phyloP scores from a whole-genome alignment of 192 early-diverging fungal genomes.

The Backusella westeae region DNA sequence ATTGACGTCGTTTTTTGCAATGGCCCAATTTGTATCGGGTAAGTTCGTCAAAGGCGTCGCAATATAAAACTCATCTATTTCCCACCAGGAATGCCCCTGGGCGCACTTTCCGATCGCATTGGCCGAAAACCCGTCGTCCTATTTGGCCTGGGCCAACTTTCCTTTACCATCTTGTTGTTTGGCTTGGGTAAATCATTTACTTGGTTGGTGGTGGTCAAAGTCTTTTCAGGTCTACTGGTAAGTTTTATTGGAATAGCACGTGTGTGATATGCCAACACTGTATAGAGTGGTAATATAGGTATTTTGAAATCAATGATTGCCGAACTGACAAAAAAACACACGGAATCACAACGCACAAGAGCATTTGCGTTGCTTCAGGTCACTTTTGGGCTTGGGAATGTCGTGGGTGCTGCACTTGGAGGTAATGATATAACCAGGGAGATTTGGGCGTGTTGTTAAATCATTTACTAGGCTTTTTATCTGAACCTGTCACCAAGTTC shows the following conservation, averaged over 20 bases:
- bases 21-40: constrained; percentile 52
- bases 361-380: constrained; percentile 69
- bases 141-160: constrained; percentile 66
- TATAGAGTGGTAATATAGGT: constrained; percentile 58
- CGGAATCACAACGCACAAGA: constrained; percentile 41
- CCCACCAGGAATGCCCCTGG: constrained; percentile 49
- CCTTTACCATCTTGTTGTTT: constrained; percentile 59
- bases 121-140: constrained; percentile 69
- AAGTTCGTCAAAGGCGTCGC: neutral
- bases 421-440: constrained; percentile 18
- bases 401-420: constrained; percentile 62
- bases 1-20: constrained; percentile 45
- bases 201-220: constrained; percentile 52
- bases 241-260: neutral
- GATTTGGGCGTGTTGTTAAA: neutral
- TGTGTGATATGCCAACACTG: too few relatives aligned
- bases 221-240: constrained; percentile 53
- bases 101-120: constrained; percentile 64
- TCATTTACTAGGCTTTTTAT: constrained; percentile 45
- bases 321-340: constrained; percentile 70
- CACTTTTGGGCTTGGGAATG: constrained; percentile 56
- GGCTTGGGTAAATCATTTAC: constrained; percentile 53
- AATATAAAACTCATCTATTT: too few relatives aligned
- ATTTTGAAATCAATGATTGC: constrained; percentile 69
- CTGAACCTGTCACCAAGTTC: constrained; percentile 57